Base-by-base conservation (phyloP, 495 filamentous ascomycete genomes). In the Trichoderma erinaceum region DNA sequence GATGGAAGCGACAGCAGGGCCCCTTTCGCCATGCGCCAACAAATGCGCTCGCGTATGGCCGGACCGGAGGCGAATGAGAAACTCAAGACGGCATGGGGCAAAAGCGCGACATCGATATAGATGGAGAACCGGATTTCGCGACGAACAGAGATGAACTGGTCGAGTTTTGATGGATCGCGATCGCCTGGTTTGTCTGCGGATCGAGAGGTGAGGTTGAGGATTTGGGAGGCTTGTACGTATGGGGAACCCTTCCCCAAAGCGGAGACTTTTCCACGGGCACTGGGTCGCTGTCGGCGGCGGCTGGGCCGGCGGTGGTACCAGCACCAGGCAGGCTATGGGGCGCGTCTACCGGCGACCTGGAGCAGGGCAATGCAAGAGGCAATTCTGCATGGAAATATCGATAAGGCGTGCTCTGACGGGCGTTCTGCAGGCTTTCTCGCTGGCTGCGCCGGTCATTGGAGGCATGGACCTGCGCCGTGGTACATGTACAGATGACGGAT, bases 141-240 rank as follows among this genome's bases (percentile, higher is more conserved):
- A 48, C 69, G 58, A 73, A 74, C 52, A 73, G 69, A 75, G 78
- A 77, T 75, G 76, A 16, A 66, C 71, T 78, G 78, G 72, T 71
- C 72, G 67, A 71, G 75, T 65, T 64, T 72, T 70, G 80, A 82
- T 83, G 78, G 72, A 75, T 76, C 73, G 71, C 63, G 73, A 70
- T 70, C 66, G 73, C 73, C 74, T 65, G 68, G 74, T 77, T 79
- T 80, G 67, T 72, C 76, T 75, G 78, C 69, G 71, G 72, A 71
- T 74, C 74, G 75, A 77, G 77, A 79, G 73, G 77, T 83, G 76
- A 77, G 76, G 77, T 78, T 82, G 77, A 73, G 77, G 74, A 75
- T 77, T 75, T 70, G 75, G 71, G 65, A 64, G 65, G 50, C 65
- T 61, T 63, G 50, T 61, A 63, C 66, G 44, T 67, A 50, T 41